A percentile compares a stretch with the other conserved stretches of the same genome.
These are phyloP conservation scores for Lotmaria passim DNA, from an alignment of 208 protist species.

Conservation along the genomic window DNA sequence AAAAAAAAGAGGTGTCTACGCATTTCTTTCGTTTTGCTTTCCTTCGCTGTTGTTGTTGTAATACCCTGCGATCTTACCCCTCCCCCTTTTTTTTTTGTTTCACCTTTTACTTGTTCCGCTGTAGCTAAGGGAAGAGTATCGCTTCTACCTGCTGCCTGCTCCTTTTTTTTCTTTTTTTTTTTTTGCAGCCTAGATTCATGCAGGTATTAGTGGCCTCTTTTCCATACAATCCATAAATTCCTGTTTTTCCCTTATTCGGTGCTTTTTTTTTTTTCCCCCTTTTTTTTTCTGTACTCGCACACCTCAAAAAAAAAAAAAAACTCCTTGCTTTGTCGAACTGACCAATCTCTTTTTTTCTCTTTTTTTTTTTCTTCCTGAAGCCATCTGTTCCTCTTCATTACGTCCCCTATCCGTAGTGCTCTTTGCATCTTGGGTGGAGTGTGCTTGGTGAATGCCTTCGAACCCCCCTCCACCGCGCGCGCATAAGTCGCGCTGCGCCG, in stretches of 20 bases:
- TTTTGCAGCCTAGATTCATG: neutral
- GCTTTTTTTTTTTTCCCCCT: too few species aligned
- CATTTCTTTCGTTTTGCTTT: too few species aligned
- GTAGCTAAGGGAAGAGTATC: neutral
- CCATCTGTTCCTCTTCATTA: too few species aligned
- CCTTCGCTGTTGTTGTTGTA: neutral
- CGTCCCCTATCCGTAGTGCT: conserved; percentile 11
- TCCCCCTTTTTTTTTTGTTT: too few species aligned
- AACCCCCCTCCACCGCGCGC: conserved; percentile 16
- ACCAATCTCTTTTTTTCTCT: too few species aligned
- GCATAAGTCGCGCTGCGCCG: conserved; percentile 1
- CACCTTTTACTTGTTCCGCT: neutral
- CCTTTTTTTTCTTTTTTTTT: neutral
- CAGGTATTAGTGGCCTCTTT: neutral
- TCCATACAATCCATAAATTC: neutral
- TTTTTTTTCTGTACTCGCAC: too few species aligned
- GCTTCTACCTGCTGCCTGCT: neutral
- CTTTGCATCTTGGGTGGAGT: conserved; percentile 8
- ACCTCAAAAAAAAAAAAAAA: too few species aligned
- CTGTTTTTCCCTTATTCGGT: too few species aligned
- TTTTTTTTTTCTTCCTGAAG: too few species aligned
- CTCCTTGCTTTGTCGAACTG: too few species aligned
- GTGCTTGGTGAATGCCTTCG: conserved; percentile 10
- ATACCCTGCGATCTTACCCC: too few species aligned
- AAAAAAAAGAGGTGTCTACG: too few species aligned